Conservation (phyloP, 169 alveolate species). For the Eimeria maxima region DNA sequence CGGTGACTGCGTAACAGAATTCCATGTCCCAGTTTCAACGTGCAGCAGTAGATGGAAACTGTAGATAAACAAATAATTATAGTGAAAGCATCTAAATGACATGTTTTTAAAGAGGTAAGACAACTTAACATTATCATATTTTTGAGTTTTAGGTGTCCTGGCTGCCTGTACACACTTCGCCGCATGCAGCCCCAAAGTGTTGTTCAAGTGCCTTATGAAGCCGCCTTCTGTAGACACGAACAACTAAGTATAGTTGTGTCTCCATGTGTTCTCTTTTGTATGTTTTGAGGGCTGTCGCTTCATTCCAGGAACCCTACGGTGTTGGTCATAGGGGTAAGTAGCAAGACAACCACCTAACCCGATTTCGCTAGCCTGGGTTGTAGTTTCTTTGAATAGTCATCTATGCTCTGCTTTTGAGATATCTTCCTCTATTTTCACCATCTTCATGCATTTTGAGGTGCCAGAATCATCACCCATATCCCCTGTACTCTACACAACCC, state of each 20-base stretch:
- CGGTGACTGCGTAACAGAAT: no score
- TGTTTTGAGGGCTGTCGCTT: background rate
- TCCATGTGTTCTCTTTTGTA: background rate
- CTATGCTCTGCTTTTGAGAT: background rate
- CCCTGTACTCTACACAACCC: no score
- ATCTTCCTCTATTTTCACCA: background rate
- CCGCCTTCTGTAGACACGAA: background rate
- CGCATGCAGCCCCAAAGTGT: background rate
- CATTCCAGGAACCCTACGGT: background rate
- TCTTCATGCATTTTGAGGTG: background rate
- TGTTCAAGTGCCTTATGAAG: background rate
- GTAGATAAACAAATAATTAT: no score
- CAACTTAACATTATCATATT: no score
- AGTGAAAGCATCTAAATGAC: no score
- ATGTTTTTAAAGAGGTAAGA: no score
- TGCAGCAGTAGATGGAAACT: no score
- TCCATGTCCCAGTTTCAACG: no score
- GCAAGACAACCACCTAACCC: background rate
- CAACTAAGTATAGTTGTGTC: background rate
- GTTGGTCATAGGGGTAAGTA: background rate
- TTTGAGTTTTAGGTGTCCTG: no score
- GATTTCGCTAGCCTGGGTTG: background rate
- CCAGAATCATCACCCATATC: background rate
- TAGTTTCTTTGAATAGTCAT: no score
- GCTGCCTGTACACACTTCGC: background rate